Conservation (phyloP, 2,329 filamentous ascomycete genomes). For the Scopulariopsis brevicaulis region DNA sequence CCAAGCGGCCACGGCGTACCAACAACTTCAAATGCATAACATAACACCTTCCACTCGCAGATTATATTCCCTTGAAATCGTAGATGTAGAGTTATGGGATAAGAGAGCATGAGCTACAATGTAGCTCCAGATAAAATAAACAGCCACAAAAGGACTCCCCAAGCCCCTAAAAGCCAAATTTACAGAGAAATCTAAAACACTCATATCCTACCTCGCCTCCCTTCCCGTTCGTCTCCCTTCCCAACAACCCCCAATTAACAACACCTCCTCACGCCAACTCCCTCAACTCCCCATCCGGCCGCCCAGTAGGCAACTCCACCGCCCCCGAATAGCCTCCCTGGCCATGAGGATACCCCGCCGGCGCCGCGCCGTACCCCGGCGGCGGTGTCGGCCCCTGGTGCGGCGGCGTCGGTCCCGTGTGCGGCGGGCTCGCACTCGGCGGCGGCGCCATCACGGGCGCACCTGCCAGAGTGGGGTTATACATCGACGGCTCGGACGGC, state of each 20-base stretch:
- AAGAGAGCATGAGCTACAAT: too few species aligned
- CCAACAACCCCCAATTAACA: not conserved
- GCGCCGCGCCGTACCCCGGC: not conserved
- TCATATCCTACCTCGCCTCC: not conserved
- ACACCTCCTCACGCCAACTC: constrained; percentile 1
- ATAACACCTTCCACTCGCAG: too few species aligned
- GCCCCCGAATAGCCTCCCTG: not conserved
- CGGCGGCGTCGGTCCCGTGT: not conserved
- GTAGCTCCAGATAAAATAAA: too few species aligned
- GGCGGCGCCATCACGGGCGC: not conserved
- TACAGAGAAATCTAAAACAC: too few species aligned
- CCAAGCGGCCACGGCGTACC: too few species aligned
- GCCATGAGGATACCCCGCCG: not conserved
- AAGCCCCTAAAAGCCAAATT: too few species aligned
- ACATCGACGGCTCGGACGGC: not conserved
- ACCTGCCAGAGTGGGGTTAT: not conserved
- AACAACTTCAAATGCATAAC: too few species aligned
- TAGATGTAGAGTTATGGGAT: too few species aligned
- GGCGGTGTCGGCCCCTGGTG: not conserved
- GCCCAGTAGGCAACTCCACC: not conserved
- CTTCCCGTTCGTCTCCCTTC: not conserved
- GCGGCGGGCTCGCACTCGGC: not conserved
- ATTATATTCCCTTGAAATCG: too few species aligned
- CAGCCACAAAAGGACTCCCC: too few species aligned
- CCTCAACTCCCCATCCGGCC: constrained; percentile 1